Conservation (phyloP, 2,329 filamentous ascomycete genomes). For the Alternaria incomplexa region DNA sequence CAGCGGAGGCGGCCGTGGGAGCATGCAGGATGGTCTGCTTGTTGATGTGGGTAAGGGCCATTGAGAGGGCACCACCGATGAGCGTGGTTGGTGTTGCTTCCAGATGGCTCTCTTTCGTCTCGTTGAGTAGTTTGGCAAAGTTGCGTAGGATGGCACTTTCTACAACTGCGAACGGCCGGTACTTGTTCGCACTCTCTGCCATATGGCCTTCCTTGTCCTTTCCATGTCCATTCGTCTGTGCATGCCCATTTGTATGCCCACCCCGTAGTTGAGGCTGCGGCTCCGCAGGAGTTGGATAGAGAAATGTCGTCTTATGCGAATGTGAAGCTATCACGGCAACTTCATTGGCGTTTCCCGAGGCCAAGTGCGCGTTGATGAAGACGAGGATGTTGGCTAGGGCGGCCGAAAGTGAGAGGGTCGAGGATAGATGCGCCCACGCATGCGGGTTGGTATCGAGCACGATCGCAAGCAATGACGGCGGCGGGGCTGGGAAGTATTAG, state of each 20-base stretch:
- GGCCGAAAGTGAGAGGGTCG: constrained; percentile 78
- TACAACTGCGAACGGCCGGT: constrained; percentile 86
- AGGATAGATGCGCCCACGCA: constrained; percentile 82
- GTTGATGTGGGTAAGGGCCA: constrained; percentile 89
- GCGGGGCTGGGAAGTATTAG: constrained; percentile 52
- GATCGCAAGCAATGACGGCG: constrained; percentile 85
- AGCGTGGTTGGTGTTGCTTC: constrained; percentile 77
- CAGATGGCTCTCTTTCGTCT: constrained; percentile 69
- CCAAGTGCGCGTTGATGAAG: constrained; percentile 95
- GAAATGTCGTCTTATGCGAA: constrained; percentile 82
- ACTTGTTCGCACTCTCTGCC: constrained; percentile 76
- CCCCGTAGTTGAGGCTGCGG: constrained; percentile 22
- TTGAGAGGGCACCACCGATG: constrained; percentile 87
- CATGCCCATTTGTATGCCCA: constrained; percentile 30
- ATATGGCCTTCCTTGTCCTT: constrained; percentile 27
- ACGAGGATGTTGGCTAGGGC: constrained; percentile 89
- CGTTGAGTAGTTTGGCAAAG: constrained; percentile 73
- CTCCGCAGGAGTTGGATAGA: constrained; percentile 71
- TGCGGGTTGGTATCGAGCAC: constrained; percentile 96
- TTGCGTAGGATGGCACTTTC: constrained; percentile 80
- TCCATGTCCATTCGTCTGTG: constrained; percentile 35
- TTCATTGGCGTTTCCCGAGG: constrained; percentile 91
- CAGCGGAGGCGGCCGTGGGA: constrained; percentile 49
- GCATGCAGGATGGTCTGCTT: constrained; percentile 68
- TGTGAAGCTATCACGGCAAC: constrained; percentile 92